phyloP scores from a whole-genome alignment of 805 yeast species.

The Saccharomycopsis sp. region DNA sequence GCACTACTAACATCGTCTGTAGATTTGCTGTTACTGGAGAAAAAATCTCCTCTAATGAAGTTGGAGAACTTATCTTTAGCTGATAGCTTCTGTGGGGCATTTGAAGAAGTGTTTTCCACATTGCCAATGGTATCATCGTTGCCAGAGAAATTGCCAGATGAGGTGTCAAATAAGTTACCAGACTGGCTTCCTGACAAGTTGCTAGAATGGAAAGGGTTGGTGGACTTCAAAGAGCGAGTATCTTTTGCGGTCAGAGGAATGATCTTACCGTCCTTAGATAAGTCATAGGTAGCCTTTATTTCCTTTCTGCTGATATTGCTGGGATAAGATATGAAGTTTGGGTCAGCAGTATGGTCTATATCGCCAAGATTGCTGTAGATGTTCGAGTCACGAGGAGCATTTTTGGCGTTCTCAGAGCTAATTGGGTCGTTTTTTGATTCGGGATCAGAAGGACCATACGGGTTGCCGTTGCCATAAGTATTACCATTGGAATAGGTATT shows the following conservation, averaged over 20 bases:
- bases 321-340: background rate
- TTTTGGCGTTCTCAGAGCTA: background rate
- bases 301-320: background rate
- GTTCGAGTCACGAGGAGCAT: too few species aligned
- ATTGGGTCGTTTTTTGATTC: too few species aligned
- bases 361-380: too few species aligned
- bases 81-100: background rate
- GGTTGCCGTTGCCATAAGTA: background rate
- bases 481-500: background rate
- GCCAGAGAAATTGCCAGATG: background rate
- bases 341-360: too few species aligned
- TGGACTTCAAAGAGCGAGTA: too few species aligned
- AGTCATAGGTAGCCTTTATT: background rate
- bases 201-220: too few species aligned
- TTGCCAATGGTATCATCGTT: background rate
- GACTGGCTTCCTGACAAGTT: too few species aligned
- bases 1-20: background rate
- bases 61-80: background rate
- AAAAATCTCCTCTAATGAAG: background rate
- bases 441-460: background rate
- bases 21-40: background rate
- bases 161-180: too few species aligned
- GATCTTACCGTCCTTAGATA: background rate
- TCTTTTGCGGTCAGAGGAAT: too few species aligned
- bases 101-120: background rate